A percentile compares a stretch with the other conserved stretches of the same genome.
phyloP scores from a whole-genome alignment of 2,329 filamentous ascomycete species.

The Furcasterigmium furcatum region DNA sequence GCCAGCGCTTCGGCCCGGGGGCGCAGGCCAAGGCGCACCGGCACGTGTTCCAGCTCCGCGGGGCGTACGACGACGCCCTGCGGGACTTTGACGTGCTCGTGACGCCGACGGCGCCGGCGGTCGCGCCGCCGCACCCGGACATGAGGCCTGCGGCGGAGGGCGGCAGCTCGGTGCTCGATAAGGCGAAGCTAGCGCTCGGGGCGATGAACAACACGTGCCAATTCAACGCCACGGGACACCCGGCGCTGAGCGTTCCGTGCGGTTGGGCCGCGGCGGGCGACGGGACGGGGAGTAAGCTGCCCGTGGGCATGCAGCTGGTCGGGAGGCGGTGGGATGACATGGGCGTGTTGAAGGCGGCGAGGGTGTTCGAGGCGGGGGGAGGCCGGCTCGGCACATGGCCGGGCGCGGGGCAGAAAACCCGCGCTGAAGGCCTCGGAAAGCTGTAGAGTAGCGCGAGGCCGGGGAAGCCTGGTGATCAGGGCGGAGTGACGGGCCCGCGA shows the following conservation, averaged over 20 bases:
- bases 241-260: conserved; percentile 42
- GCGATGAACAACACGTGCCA: conserved; percentile 39
- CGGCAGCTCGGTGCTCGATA: conserved; percentile 28
- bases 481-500: too few species aligned
- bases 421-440: too few species aligned
- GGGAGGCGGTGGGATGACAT: conserved; percentile 22
- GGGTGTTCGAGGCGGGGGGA: conserved; percentile 18
- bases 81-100: conserved; percentile 42
- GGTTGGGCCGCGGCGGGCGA: conserved; percentile 21
- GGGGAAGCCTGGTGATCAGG: too few species aligned
- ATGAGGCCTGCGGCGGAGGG: conserved; percentile 2
- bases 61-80: conserved; percentile 42
- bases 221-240: conserved; percentile 49
- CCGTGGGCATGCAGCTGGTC: conserved; percentile 26
- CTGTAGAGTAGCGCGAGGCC: too few species aligned
- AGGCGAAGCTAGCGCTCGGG: conserved; percentile 38
- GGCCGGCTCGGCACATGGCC: too few species aligned
- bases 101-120: conserved; percentile 41
- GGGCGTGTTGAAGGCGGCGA: conserved; percentile 20
- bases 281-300: conserved; percentile 15
- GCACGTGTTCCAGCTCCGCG: conserved; percentile 40
- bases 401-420: too few species aligned
- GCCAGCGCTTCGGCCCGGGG: conserved; percentile 20
- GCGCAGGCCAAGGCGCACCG: conserved; percentile 41
- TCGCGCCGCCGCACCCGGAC: conserved; percentile 37